Conservation (phyloP, 176 grass and related monocot species). For the Aegilops tauschii region DNA sequence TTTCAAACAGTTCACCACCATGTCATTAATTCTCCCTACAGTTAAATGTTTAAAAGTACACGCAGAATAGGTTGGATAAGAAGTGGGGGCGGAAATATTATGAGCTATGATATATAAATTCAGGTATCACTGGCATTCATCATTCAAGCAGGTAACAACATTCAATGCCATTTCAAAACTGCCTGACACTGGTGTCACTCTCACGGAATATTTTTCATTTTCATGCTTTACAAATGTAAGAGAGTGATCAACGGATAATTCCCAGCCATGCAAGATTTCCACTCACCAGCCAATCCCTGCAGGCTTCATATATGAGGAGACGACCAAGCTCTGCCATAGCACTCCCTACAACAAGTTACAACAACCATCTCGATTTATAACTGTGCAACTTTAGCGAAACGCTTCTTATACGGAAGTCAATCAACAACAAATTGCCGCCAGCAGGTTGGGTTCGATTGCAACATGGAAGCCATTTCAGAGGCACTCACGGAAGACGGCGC, state of each 20-base stretch:
- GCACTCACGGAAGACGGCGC: slow-evolving; percentile 83
- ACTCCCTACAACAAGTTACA: slow-evolving; percentile 55
- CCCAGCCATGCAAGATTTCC: slow-evolving; percentile 14
- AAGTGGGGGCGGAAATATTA: neutral
- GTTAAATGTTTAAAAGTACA: neutral
- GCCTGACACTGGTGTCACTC: neutral
- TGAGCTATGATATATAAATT: neutral
- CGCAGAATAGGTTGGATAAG: neutral
- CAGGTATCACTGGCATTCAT: neutral
- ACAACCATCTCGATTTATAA: neutral
- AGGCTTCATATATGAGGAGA: slow-evolving; percentile 92
- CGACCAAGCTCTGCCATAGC: slow-evolving; percentile 95
- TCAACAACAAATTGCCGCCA: neutral
- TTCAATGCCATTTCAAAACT: neutral
- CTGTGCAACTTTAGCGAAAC: neutral
- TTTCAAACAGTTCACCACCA: slow-evolving; percentile 24
- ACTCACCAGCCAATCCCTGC: slow-evolving; percentile 96
- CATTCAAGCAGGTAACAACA: neutral
- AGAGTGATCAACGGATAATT: neutral
- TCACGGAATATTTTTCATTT: neutral
- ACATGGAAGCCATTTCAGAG: neutral
- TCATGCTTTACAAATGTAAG: neutral
- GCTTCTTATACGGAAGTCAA: too few species aligned
- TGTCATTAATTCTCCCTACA: neutral
- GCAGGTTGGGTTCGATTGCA: neutral